Evolutionary conservation across 495 filamentous ascomycete genomes (phyloP), one percentile per base, ranked within the genome.

Genomic region (Penicillium tannophilum): DNA sequence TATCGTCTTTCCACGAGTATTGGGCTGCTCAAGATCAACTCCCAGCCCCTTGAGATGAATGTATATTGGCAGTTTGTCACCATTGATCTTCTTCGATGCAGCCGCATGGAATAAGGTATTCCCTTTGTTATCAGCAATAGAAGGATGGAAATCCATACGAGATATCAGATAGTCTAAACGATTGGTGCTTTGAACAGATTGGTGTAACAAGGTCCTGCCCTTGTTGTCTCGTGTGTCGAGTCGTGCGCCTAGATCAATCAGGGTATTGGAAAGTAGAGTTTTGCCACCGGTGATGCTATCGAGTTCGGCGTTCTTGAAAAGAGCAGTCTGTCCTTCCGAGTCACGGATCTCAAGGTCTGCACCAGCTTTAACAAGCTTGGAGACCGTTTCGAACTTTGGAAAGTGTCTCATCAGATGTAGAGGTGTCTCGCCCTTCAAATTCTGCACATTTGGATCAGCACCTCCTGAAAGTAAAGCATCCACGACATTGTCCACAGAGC

Each of bases 341-440:
- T 67, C 44, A 8, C 62, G 52, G 6, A 48, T 30, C 24, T 67
- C 64, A 45, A 67, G 49, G 26, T 67, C 20, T 56, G 60, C 66
- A 24, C 66, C 66, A 4, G 66, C 63, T 20, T 58, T 28, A 1
- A 68, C 9, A 12, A 68, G 50, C 20, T 10, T 56, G 36, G 36
- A 36, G 4, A 66, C 31, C 6, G 10, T 28, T 47, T 47, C 11
- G 2, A 26, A 14, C 7, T 47, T 6, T 9, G 6, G 6, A 23
- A 3, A 6, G 1, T 11, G 1, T 5, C 20, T 11, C 9, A 47
- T 47, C 3, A 23, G 3, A 42, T 66, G 63, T 44, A 66, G 36
- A 4, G 61, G 57, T 1, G 60, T 53, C 28, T 66, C 54, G 0
- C 63, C 63, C 12, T 55, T 52, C 39, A 31, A 11, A 42, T 63